Percentiles rank a stretch among this genome's conserved stretches.
phyloP scores from a whole-genome alignment of 2,329 filamentous ascomycete species.

The Aureobasidium mangrovei region DNA sequence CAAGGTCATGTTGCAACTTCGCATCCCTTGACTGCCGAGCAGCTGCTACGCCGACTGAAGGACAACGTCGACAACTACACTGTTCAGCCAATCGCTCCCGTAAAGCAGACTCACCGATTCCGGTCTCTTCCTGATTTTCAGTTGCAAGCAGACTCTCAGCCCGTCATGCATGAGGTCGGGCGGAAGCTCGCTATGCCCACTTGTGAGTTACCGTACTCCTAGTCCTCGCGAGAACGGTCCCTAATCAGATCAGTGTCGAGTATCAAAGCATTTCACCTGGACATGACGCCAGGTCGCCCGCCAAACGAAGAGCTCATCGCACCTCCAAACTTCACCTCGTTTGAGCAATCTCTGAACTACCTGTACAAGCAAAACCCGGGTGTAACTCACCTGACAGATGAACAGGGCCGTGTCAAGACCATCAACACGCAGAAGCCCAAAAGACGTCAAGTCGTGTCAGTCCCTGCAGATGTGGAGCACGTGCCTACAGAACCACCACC shows the following conservation, averaged over 20 bases:
- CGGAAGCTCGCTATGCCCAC: constrained; percentile 47
- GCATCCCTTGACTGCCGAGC: constrained; percentile 11
- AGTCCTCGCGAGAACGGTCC: not conserved
- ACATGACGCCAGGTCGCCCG: constrained; percentile 51
- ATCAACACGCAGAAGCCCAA: constrained; percentile 37
- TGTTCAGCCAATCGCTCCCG: constrained; percentile 39
- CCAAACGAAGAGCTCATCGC: constrained; percentile 58
- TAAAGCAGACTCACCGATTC: constrained; percentile 79
- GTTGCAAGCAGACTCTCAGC: constrained; percentile 25
- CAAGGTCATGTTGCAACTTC: not conserved
- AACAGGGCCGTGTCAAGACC: constrained; percentile 10
- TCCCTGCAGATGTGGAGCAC: constrained; percentile 51
- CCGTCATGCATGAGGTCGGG: constrained; percentile 62
- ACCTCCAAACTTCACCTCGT: constrained; percentile 24
- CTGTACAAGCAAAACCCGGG: constrained; percentile 16
- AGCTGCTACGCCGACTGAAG: constrained; percentile 24
- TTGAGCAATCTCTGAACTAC: constrained; percentile 21
- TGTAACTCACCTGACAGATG: constrained; percentile 13
- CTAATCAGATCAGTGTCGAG: constrained; percentile 38
- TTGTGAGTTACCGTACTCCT: constrained; percentile 36
- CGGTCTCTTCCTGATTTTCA: constrained; percentile 80
- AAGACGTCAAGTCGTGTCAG: constrained; percentile 51
- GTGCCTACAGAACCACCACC: constrained; percentile 55
- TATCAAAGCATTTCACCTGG: constrained; percentile 58
- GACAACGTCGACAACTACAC: constrained; percentile 23